Percentiles rank a stretch among this genome's conserved stretches.
Evolutionary conservation across 148 eudicot species (phyloP).

Genomic region (Fagopyrum esculentum): DNA sequence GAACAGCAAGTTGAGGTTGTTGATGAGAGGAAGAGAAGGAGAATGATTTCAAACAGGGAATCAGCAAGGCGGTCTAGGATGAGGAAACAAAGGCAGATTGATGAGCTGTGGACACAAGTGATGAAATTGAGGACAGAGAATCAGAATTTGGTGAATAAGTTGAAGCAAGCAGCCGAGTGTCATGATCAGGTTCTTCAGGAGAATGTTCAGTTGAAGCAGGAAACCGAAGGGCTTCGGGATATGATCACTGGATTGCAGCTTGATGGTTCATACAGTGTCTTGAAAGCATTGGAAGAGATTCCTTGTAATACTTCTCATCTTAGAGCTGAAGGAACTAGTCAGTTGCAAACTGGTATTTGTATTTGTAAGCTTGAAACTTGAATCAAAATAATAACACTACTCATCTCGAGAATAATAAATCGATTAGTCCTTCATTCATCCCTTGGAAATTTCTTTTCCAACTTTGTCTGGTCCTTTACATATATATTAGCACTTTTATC

Average conservation of each 20-base stretch:
- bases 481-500: too few species aligned
- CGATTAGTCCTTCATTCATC: neutral
- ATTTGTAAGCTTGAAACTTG: constrained; percentile 10
- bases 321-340: constrained; percentile 4
- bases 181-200: constrained; percentile 52
- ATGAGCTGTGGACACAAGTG: constrained; percentile 69
- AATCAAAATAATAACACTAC: neutral
- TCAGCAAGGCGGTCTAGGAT: constrained; percentile 86
- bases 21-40: constrained; percentile 70
- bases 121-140: constrained; percentile 53
- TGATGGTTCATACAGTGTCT: constrained; percentile 24
- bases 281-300: constrained; percentile 29
- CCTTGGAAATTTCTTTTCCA: neutral
- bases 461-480: neutral
- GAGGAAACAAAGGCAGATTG: constrained; percentile 81
- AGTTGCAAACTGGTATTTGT: constrained; percentile 11
- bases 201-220: constrained; percentile 57
- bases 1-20: constrained; percentile 33
- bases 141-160: constrained; percentile 36
- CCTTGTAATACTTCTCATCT: constrained; percentile 1
- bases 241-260: constrained; percentile 47
- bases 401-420: neutral
- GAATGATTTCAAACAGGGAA: constrained; percentile 80
- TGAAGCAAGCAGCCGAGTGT: constrained; percentile 34
- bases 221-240: constrained; percentile 41